Evolutionary conservation across 2,329 filamentous ascomycete species (phyloP).

Genomic region (Phyllosticta capitalensis): DNA sequence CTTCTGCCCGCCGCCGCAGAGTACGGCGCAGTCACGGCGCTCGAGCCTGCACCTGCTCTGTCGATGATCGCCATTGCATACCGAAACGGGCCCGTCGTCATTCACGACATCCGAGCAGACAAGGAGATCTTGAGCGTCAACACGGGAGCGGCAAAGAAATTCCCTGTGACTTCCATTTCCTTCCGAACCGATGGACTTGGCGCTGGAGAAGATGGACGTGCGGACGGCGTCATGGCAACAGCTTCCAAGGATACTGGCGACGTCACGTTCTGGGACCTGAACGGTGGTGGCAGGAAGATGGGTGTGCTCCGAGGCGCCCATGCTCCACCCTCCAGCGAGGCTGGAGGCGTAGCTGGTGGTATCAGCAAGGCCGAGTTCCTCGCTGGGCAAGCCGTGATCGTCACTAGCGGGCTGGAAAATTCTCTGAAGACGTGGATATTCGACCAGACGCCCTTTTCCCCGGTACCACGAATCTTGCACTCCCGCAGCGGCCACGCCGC

Average conservation of each 20-base stretch:
- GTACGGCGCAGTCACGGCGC: slow-evolving; percentile 73
- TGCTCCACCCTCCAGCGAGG: slow-evolving; percentile 55
- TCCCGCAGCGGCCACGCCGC: slow-evolving; percentile 80
- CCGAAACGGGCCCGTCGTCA: slow-evolving; percentile 63
- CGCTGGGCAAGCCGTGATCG: slow-evolving; percentile 74
- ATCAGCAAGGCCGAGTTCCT: slow-evolving; percentile 86
- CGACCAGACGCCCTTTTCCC: slow-evolving; percentile 81
- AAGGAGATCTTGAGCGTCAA: slow-evolving; percentile 61
- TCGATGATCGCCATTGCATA: slow-evolving; percentile 85
- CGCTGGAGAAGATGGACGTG: slow-evolving; percentile 73
- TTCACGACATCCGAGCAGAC: slow-evolving; percentile 76
- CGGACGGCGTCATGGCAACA: slow-evolving; percentile 89
- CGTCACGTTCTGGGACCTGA: slow-evolving; percentile 93
- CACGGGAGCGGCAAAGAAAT: slow-evolving; percentile 50
- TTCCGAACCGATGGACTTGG: slow-evolving; percentile 86
- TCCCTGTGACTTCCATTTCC: slow-evolving; percentile 68
- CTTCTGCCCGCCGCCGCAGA: slow-evolving; percentile 65
- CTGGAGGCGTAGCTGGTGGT: slow-evolving; percentile 55
- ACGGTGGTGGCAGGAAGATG: slow-evolving; percentile 75
- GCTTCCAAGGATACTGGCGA: slow-evolving; percentile 71
- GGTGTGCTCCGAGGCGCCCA: slow-evolving; percentile 84
- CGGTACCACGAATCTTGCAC: slow-evolving; percentile 77
- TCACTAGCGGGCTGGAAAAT: slow-evolving; percentile 89
- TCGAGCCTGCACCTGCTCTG: slow-evolving; percentile 75
- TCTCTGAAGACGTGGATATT: slow-evolving; percentile 95